Evolutionary conservation across 2,329 filamentous ascomycete species (phyloP).

Genomic region (Sclerotinia borealis): DNA sequence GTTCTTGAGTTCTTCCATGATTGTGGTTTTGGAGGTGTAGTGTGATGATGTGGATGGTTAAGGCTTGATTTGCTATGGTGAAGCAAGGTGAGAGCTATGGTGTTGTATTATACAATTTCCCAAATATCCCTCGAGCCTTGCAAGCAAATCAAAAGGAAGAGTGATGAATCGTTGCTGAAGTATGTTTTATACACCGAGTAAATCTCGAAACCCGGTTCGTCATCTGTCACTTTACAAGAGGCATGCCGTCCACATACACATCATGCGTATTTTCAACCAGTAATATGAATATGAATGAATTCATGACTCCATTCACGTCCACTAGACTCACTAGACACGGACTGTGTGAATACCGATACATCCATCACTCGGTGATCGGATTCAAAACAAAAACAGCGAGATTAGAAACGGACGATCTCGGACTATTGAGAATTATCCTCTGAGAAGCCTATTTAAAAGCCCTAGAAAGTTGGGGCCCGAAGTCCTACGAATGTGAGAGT

Average conservation of each 20-base stretch:
- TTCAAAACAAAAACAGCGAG: background rate
- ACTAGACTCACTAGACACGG: background rate
- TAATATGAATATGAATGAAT: background rate
- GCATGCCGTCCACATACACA: background rate
- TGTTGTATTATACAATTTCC: too few species aligned
- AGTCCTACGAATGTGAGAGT: background rate
- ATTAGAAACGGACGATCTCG: background rate
- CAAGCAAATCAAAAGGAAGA: background rate
- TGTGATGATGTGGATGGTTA: background rate
- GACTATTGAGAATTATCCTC: background rate
- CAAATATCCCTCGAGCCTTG: background rate
- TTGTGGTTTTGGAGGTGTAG: background rate
- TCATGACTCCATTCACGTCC: background rate
- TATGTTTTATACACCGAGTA: too few species aligned
- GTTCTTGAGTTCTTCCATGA: conserved; percentile 23
- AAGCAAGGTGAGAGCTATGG: background rate
- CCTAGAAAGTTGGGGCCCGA: background rate
- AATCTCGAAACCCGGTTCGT: background rate
- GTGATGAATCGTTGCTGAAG: background rate
- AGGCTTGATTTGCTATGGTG: background rate
- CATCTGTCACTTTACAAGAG: background rate
- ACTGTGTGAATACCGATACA: background rate
- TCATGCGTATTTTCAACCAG: background rate
- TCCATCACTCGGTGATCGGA: background rate
- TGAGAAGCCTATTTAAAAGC: background rate